Percentiles rank a stretch among this genome's conserved stretches.
Evolutionary conservation across 2,329 filamentous ascomycete species (phyloP).

Genomic region (Diaporthe vexans): DNA sequence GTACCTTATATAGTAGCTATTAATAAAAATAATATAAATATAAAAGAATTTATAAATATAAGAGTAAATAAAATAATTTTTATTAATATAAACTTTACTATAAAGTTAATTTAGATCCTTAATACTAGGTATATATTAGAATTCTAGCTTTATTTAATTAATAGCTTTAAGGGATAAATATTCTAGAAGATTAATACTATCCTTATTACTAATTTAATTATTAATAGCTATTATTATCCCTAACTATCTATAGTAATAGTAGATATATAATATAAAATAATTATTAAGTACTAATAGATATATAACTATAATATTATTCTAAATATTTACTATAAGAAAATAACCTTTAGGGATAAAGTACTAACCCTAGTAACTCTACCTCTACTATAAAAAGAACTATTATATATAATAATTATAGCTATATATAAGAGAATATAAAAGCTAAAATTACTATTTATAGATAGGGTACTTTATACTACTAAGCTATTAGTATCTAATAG

Average conservation of each 20-base stretch:
- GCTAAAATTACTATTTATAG: background rate
- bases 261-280: constrained; percentile 19
- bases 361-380: accelerated
- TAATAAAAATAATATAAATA: constrained; percentile 9
- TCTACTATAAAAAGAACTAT: too few relatives aligned
- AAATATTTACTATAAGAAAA: background rate
- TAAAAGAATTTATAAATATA: background rate
- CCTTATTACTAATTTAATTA: background rate
- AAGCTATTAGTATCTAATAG: too few relatives aligned
- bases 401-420: background rate
- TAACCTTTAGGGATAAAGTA: background rate
- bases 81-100: background rate
- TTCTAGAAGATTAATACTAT: background rate
- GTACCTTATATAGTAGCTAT: background rate
- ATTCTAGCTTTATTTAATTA: background rate
- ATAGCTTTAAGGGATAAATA: background rate
- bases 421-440: background rate
- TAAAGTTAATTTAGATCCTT: background rate
- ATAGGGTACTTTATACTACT: too few relatives aligned
- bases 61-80: background rate
- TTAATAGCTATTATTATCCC: background rate
- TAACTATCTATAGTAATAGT: background rate
- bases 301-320: background rate
- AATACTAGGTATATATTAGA: background rate
- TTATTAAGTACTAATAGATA: background rate